Percentiles rank a stretch among this genome's conserved stretches.
Conservation (phyloP, 1,139 yeast species). For the Suhomyces bolitotheri region DNA sequence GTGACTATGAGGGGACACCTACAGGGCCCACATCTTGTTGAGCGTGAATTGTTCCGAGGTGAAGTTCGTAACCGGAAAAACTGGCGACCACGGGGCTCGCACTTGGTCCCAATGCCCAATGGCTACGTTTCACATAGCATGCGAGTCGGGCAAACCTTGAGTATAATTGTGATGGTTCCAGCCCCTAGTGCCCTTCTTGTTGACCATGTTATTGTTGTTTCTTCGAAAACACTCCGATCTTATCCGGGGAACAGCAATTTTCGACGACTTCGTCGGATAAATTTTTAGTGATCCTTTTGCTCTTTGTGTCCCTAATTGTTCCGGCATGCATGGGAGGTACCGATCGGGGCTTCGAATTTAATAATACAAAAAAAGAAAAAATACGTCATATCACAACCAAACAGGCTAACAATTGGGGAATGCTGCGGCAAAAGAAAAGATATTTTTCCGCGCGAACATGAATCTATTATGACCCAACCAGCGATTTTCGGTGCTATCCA, state of each 20-base stretch:
- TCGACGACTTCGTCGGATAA: background rate
- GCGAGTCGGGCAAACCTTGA: too few relatives aligned
- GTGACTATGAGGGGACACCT: constrained; percentile 1
- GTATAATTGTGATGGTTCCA: too few relatives aligned
- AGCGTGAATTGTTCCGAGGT: background rate
- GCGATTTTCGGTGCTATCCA: background rate
- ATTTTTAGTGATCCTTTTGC: background rate
- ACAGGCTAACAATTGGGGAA: too few relatives aligned
- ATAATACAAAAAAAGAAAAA: constrained; percentile 4
- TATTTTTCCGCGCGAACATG: constrained; percentile 1
- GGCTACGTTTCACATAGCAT: background rate
- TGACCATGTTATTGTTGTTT: too few relatives aligned
- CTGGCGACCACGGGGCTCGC: background rate
- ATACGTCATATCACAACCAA: constrained; percentile 2
- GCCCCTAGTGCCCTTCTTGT: too few relatives aligned
- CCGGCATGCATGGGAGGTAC: background rate
- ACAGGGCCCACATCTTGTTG: background rate
- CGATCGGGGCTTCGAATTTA: constrained; percentile 1
- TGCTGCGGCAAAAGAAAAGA: constrained; percentile 6
- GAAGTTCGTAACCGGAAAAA: background rate
- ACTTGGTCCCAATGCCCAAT: too few relatives aligned
- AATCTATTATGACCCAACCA: background rate
- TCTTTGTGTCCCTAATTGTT: constrained; percentile 4
- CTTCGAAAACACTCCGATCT: too few relatives aligned
- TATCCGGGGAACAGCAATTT: too few relatives aligned